Percentiles rank a stretch among this genome's conserved stretches.
phyloP scores from a whole-genome alignment of 2,329 filamentous ascomycete species.

The Metarhizium rileyi region DNA sequence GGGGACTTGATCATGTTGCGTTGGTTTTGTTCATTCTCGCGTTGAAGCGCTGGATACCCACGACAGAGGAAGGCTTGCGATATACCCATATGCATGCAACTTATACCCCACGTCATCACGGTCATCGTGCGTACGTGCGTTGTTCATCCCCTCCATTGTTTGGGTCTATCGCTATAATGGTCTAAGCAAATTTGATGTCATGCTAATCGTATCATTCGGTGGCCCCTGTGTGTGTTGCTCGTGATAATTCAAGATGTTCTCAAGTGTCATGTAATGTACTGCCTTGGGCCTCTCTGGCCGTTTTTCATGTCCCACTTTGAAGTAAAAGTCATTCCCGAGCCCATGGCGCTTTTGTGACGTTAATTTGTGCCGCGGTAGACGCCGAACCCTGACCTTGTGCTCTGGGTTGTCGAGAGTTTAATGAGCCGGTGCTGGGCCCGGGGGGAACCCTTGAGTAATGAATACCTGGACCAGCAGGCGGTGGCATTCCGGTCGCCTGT shows the following conservation, averaged over 20 bases:
- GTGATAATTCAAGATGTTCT: background rate
- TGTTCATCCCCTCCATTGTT: constrained; percentile 6
- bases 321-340: constrained; percentile 19
- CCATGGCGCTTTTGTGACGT: constrained; percentile 38
- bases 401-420: constrained; percentile 12
- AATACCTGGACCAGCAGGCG: constrained; percentile 24
- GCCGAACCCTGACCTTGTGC: constrained; percentile 14
- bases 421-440: constrained; percentile 18
- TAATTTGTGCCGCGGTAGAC: constrained; percentile 28
- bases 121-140: constrained; percentile 5
- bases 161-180: constrained; percentile 8
- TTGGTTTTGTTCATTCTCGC: constrained; percentile 10
- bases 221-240: background rate
- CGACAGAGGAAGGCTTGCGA: constrained; percentile 16
- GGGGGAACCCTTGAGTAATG: constrained; percentile 28
- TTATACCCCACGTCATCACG: constrained; percentile 19
- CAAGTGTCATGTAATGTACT: background rate
- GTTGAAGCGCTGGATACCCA: constrained; percentile 22
- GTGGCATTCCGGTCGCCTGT: constrained; percentile 29
- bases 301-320: background rate
- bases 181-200: constrained; percentile 4
- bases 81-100: constrained; percentile 16
- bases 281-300: background rate
- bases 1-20: constrained; percentile 3
- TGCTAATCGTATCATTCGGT: background rate